Base-by-base conservation (phyloP, 1,284 basidiomycete genomes). In the Heterobasidion annosum region DNA sequence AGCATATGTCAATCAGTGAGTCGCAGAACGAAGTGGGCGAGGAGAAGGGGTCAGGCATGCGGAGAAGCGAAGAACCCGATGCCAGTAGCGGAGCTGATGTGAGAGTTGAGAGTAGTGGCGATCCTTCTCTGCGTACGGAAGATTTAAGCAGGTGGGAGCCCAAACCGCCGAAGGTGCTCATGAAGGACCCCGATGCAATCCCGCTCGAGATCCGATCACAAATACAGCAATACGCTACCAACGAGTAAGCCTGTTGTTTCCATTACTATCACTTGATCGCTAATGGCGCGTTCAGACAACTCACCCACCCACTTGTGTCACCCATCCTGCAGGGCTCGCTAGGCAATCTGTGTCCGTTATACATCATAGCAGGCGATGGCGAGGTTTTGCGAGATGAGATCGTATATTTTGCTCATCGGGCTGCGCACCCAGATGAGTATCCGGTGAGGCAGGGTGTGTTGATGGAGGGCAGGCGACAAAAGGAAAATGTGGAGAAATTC, bases 371-470 rank as follows among this genome's bases (percentile, higher is more conserved):
- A 1, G 90, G 91, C 0, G 79, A 93, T 62, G 81, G 82, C 10
- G 92, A 94, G 66, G 83, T 91, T 0, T 68, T 94, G 37, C 70
- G 88, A 9, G 92, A 95, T 65, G 91, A 94, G 69, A 86, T 91
- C 54, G 74, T 93, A 34, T 92, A 88, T 63, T 59, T 84, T 32
- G 91, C 92, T 0, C 91, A 94, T 68, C 86, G 89, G 57, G 91
- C 91, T 0, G 90, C 91, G 0, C 73, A 88, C 63, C 92, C 91
- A 0, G 73, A 78, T 0, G 66, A 79, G 35, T 91, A 85, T 62
- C 90, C 89, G 0, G 69, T 83, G 0, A 71, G 84, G 35, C 71
- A 76, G 8, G 83, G 85, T 34, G 73, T 85, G 0, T 66, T 82
- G 7, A 65, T 68, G 34, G 73, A 75, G 19, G 71, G 70, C 4